A percentile compares a stretch with the other conserved stretches of the same genome.
phyloP scores from a whole-genome alignment of 345 rosid genomes.

The Bretschneidera sinensis region DNA sequence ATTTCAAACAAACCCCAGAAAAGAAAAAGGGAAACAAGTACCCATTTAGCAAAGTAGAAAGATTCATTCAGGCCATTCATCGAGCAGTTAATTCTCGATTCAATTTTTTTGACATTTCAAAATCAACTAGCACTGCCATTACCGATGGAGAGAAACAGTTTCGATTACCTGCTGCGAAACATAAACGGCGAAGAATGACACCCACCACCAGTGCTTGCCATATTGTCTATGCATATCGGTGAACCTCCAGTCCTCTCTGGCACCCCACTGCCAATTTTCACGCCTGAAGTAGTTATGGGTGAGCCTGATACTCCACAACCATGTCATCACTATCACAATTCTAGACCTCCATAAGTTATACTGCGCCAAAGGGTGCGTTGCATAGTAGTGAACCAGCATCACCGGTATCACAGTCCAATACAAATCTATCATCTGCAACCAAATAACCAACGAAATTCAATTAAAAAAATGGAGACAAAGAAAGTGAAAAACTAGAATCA shows the following conservation, averaged over 20 bases:
- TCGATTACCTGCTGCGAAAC: constrained; percentile 74
- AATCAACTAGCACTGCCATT: background rate
- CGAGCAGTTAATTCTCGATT: constrained; percentile 21
- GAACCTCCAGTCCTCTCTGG: constrained; percentile 96
- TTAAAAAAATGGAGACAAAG: background rate
- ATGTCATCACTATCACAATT: constrained; percentile 50
- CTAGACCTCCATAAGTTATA: constrained; percentile 67
- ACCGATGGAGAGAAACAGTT: background rate
- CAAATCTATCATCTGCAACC: constrained; percentile 78
- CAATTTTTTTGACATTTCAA: background rate
- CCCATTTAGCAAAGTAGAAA: background rate
- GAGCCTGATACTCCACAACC: constrained; percentile 84
- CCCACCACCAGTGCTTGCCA: constrained; percentile 93
- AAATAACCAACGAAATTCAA: constrained; percentile 8
- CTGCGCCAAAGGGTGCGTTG: constrained; percentile 58
- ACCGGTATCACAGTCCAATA: constrained; percentile 95
- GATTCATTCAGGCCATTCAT: constrained; percentile 37
- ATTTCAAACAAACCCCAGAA: background rate
- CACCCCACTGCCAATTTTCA: constrained; percentile 96
- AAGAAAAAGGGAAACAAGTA: background rate
- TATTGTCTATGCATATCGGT: constrained; percentile 71
- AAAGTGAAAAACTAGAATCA: background rate
- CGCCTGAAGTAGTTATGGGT: constrained; percentile 89
- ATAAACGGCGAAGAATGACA: constrained; percentile 83
- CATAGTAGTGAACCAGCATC: constrained; percentile 70